These are phyloP conservation scores for Aschersonia sp. DNA, from an alignment of 2,329 filamentous ascomycete species.

Conservation along the genomic window DNA sequence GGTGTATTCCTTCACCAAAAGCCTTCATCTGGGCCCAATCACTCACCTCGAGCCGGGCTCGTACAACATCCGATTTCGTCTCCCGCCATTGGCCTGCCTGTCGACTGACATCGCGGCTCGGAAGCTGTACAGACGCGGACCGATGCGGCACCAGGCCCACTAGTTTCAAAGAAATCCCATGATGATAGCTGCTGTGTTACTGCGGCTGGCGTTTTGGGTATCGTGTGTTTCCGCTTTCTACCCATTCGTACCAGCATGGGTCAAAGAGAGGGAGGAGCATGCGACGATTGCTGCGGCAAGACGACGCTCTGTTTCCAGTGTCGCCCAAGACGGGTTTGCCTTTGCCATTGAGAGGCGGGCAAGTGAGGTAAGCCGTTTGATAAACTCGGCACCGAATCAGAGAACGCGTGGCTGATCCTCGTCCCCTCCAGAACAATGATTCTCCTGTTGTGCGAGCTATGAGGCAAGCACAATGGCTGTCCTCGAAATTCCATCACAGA, in stretches of 20 bases:
- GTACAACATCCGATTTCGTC: background rate
- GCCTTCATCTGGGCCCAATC: background rate
- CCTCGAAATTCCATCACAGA: slow-evolving; percentile 5
- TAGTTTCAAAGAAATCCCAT: slow-evolving; percentile 7
- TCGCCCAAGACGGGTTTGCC: slow-evolving; percentile 14
- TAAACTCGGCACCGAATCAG: background rate
- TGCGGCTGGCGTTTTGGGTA: slow-evolving; percentile 33
- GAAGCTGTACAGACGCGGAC: background rate
- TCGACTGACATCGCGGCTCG: background rate
- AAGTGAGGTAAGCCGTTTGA: slow-evolving; percentile 5
- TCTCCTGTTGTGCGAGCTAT: slow-evolving; percentile 2
- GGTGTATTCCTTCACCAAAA: background rate
- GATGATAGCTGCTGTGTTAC: slow-evolving; percentile 25
- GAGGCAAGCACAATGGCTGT: slow-evolving; percentile 7
- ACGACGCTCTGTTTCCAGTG: slow-evolving; percentile 7
- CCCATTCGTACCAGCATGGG: slow-evolving; percentile 26
- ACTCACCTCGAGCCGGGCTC: background rate
- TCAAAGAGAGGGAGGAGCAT: slow-evolving; percentile 13
- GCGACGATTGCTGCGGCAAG: slow-evolving; percentile 8
- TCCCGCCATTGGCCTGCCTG: background rate
- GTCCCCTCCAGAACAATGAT: background rate
- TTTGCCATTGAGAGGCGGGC: slow-evolving; percentile 26
- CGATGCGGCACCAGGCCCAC: slow-evolving; percentile 2
- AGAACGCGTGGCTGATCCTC: background rate
- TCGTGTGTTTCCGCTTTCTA: slow-evolving; percentile 31